Percentiles rank a stretch among this genome's conserved stretches.
Conservation (phyloP, 345 rosid species). For the Trapa incisa region DNA sequence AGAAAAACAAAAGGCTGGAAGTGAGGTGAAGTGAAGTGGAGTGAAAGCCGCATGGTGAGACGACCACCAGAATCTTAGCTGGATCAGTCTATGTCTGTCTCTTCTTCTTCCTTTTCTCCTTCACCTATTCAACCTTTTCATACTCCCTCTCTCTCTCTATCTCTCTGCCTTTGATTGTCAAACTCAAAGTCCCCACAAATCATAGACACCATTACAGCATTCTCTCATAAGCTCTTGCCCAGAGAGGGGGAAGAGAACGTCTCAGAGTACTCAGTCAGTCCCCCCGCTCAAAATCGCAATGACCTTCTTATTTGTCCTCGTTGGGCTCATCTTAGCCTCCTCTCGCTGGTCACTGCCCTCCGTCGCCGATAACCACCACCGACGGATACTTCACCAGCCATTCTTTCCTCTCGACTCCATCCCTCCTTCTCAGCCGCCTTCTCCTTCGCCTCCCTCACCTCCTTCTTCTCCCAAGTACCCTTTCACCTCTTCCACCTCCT, state of each 20-base stretch:
- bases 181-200: not conserved
- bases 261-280: too few relatives aligned
- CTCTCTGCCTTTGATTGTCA: not conserved
- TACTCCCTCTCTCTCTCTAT: not conserved
- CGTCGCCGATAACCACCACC: constrained; percentile 21
- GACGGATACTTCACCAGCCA: constrained; percentile 74
- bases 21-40: not conserved
- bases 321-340: constrained; percentile 16
- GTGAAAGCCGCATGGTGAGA: not conserved
- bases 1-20: not conserved
- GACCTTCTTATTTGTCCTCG: constrained; percentile 12
- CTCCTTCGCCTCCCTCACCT: constrained; percentile 15
- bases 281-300: not conserved
- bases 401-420: constrained; percentile 35
- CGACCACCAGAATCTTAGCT: constrained; percentile 68
- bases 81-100: constrained; percentile 30
- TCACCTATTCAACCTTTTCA: not conserved
- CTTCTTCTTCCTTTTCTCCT: not conserved
- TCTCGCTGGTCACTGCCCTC: not conserved
- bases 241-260: constrained; percentile 1
- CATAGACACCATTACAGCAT: constrained; percentile 8
- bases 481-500: constrained; percentile 13
- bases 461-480: constrained; percentile 36
- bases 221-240: constrained; percentile 5
- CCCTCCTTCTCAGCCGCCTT: constrained; percentile 26